phyloP scores from a whole-genome alignment of 2,329 filamentous ascomycete species.

The Alternaria arbusti region DNA sequence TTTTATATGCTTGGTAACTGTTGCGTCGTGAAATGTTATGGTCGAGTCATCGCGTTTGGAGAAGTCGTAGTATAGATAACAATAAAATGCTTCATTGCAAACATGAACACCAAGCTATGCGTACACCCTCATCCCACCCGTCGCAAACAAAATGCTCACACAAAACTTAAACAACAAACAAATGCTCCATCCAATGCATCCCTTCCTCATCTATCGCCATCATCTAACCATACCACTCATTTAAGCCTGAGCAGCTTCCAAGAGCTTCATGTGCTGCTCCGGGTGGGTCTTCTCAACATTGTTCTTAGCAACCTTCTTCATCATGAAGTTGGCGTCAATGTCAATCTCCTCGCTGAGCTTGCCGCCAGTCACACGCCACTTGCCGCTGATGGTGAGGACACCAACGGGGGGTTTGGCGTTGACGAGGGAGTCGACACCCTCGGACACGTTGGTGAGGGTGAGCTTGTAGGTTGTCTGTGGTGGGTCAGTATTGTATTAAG shows the following conservation, averaged over 20 bases:
- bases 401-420: constrained; percentile 50
- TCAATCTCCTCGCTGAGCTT: constrained; percentile 47
- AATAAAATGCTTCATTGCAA: not conserved
- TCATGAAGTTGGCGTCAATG: constrained; percentile 52
- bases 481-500: not conserved
- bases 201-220: not conserved
- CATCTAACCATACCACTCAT: not conserved
- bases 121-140: not conserved
- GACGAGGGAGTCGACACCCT: constrained; percentile 47
- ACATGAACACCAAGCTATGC: not conserved
- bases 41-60: too few relatives aligned
- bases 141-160: not conserved
- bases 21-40: too few relatives aligned
- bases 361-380: constrained; percentile 46
- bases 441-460: constrained; percentile 46
- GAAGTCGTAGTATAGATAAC: too few relatives aligned
- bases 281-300: constrained; percentile 52
- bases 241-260: constrained; percentile 39
- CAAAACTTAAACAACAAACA: not conserved
- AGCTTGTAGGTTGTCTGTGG: constrained; percentile 49
- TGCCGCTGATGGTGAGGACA: constrained; percentile 46
- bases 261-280: constrained; percentile 44
- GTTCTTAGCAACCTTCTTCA: constrained; percentile 52
- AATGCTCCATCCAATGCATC: not conserved
- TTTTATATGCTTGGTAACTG: too few relatives aligned